Evolutionary conservation across 1,284 basidiomycete species (phyloP), one percentile per base, ranked within the genome.

Genomic region (Cryptococcus sp.): DNA sequence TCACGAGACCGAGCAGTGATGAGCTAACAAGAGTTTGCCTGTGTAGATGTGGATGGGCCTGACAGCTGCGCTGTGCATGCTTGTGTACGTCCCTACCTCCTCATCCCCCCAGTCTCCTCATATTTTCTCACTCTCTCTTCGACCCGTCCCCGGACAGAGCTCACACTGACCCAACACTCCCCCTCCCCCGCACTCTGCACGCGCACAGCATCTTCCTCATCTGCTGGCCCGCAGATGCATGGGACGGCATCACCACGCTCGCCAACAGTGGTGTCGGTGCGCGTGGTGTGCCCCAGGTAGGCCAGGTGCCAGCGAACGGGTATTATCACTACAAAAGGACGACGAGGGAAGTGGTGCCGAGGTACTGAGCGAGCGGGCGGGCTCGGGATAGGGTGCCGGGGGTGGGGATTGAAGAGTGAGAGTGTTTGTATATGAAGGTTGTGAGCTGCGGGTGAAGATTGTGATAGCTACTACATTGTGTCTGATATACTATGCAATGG

Each of bases 241-340:
- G 71, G 65, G 72, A 72, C 51, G 69, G 69, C 16, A 38, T 47
- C 8, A 51, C 60, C 9, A 68, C 65, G 35, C 40, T 49, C 24
- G 63, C 62, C 15, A 59, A 59, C 18, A 63, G 65, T 21, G 63
- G 66, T 6, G 60, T 28, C 3, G 69, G 63, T 11, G 64, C 58
- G 11, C 38, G 64, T 53, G 69, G 68, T 23, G 39, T 69, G 3
- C 70, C 70, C 33, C 53, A 50, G 45, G 66, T 7, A 68, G 69
- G 48, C 11, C 28, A 33, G 28, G 55, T 61, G 2, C 54, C 59
- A 13, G 59, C 52, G 4, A 61, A 73, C 53, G 71, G 71, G n/a
- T 76, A 76, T 57, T 77, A 73, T 49, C 74, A 73, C 52, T 75
- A 77, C 62, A 73, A 73, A 55, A 61, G 72, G 40, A 73, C 73